These are phyloP conservation scores for Suillus sp. DNA, from an alignment of 768 basidiomycete species.

Conservation along the genomic window DNA sequence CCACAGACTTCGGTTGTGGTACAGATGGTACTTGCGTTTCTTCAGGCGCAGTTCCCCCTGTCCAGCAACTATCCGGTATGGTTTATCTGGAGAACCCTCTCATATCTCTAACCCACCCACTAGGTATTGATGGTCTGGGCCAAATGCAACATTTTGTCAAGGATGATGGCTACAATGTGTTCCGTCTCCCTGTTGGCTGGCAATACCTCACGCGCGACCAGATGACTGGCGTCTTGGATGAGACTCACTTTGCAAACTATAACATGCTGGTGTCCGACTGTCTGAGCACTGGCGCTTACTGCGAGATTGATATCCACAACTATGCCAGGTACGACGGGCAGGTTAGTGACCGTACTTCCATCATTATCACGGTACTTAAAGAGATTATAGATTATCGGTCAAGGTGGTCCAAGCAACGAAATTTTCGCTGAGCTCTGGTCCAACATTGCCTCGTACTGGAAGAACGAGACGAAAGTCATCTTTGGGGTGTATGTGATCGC, in stretches of 20 bases:
- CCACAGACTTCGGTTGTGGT: conserved; percentile 48
- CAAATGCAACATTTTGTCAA: conserved; percentile 65
- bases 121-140: conserved; percentile 31
- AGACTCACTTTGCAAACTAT: conserved; percentile 49
- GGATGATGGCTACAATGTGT: conserved; percentile 54
- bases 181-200: conserved; percentile 65
- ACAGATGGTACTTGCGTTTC: conserved; percentile 45
- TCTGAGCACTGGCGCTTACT: conserved; percentile 50
- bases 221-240: conserved; percentile 42
- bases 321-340: conserved; percentile 57
- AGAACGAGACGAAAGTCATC: conserved; percentile 40
- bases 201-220: conserved; percentile 49
- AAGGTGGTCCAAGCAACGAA: conserved; percentile 59
- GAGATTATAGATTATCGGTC: conserved; percentile 53
- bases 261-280: conserved; percentile 46
- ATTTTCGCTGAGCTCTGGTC: conserved; percentile 57
- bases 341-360: conserved; percentile 25
- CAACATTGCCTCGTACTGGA: conserved; percentile 52
- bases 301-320: conserved; percentile 62
- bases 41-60: conserved; percentile 45
- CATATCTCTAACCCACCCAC: background rate
- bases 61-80: conserved; percentile 46
- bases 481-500: conserved; percentile 47
- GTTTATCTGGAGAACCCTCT: background rate
- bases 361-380: background rate